phyloP scores from a whole-genome alignment of 2,329 filamentous ascomycete genomes.

The Canariomyces notabilis region DNA sequence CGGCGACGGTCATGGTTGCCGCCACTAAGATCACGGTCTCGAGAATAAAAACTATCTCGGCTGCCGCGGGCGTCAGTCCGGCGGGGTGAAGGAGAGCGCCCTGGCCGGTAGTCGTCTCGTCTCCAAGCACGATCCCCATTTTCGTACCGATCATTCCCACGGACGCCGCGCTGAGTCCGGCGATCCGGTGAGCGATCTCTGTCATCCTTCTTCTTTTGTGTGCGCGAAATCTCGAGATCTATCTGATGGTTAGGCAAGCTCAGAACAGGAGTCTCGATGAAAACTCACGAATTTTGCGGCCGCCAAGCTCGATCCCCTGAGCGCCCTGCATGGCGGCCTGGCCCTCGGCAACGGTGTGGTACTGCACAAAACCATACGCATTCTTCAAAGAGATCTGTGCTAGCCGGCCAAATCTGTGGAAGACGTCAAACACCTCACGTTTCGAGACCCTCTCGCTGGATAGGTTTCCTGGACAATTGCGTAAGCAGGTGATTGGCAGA shows the following conservation, averaged over 20 bases:
- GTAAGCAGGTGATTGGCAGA: constrained; percentile 26
- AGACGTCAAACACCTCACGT: constrained; percentile 86
- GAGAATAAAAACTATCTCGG: constrained; percentile 55
- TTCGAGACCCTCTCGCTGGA: constrained; percentile 92
- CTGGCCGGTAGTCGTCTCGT: constrained; percentile 62
- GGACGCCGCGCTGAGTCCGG: constrained; percentile 34
- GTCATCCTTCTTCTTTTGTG: constrained; percentile 70
- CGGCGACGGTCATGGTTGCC: constrained; percentile 45
- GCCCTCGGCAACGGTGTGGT: constrained; percentile 71
- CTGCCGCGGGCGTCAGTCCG: constrained; percentile 50
- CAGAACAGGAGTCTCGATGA: background rate
- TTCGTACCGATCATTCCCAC: constrained; percentile 45
- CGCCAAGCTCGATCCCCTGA: constrained; percentile 75
- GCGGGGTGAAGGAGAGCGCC: constrained; percentile 54
- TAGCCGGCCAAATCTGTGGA: constrained; percentile 77
- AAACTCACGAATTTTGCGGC: constrained; percentile 85
- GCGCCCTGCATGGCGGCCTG: constrained; percentile 68
- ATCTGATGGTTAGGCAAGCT: constrained; percentile 2
- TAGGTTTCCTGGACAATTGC: constrained; percentile 68
- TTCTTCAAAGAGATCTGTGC: constrained; percentile 96
- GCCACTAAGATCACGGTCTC: constrained; percentile 37
- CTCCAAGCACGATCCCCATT: constrained; percentile 45
- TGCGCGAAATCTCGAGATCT: constrained; percentile 89
- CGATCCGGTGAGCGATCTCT: constrained; percentile 57
- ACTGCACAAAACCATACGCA: constrained; percentile 95